Base-by-base conservation (phyloP, 331 rosid species). In the Malus hybrid region DNA sequence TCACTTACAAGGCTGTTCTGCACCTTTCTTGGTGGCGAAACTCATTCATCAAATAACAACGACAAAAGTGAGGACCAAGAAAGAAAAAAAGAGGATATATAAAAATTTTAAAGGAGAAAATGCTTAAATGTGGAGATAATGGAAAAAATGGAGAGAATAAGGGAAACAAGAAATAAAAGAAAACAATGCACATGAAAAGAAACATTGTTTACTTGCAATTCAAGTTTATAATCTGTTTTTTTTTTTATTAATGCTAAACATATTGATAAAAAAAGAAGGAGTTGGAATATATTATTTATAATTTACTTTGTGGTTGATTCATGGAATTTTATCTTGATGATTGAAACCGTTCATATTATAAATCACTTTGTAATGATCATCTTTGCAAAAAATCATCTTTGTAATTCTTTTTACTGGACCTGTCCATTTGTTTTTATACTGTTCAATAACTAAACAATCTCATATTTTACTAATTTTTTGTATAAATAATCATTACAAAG, bases 141-240 rank as follows among this genome's bases (percentile, higher is more conserved):
- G 66, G 82, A 32, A 59, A 16, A 5, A 9, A 39, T 31, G 65
- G 60, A 75, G 75, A 80, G 81, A 76, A 31, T 60, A 72, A 80
- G 64, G 78, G 64, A 50, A 56, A 57, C 72, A 52, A 76, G 76
- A 67, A 77, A 81, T 73, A 66, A 71, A 79, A 81, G 75, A 69
- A 71, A 79, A 57, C 84, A 78, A 70, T 54, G 24, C 63, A 5
- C 36, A 34, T 44, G 61, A 83, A 81, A 81, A 61, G 74, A 57
- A 9, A 5, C 5, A 64, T 66, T 75, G 80, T 48, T 88, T 90
- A 73, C 97, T 92, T 85, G 92, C 87, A 76, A 74, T 83, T 88
- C 83, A 92, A 88, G 97, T 86, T 81, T 80, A 39, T 84, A 70
- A 84, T 77, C 68, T 82, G 67, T 83, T 84, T 79, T 68, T 34